phyloP scores from a whole-genome alignment of 768 basidiomycete genomes.

The Rickenella mellea region DNA sequence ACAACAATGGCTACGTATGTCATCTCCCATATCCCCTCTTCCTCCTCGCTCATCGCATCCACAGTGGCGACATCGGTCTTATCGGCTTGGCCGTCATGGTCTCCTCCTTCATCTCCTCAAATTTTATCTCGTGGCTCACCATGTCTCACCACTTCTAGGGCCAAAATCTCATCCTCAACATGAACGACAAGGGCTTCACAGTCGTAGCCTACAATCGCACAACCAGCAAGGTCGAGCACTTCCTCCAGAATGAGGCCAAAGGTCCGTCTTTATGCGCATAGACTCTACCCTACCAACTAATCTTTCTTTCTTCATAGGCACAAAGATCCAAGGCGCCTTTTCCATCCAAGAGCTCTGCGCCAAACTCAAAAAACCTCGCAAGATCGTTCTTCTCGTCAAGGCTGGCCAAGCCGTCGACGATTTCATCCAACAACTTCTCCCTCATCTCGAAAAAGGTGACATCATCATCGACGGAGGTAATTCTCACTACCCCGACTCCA shows the following conservation, averaged over 20 bases:
- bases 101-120: slow-evolving; percentile 18
- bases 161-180: slow-evolving; percentile 95
- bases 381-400: slow-evolving; percentile 98
- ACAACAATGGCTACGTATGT: slow-evolving; percentile 28
- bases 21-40: slow-evolving; percentile 34
- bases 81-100: slow-evolving; percentile 99
- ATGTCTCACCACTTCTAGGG: slow-evolving; percentile 40
- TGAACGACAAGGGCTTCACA: slow-evolving; percentile 99
- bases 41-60: slow-evolving; percentile 9
- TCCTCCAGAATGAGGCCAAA: slow-evolving; percentile 96
- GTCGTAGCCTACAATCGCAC: slow-evolving; percentile 98
- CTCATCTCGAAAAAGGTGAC: slow-evolving; percentile 88
- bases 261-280: slow-evolving; percentile 40
- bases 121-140: no score
- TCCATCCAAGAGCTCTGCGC: slow-evolving; percentile 83
- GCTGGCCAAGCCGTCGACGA: slow-evolving; percentile 93
- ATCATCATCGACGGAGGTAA: slow-evolving; percentile 99
- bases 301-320: slow-evolving; percentile 43
- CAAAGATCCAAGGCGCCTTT: slow-evolving; percentile 91
- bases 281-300: not conserved
- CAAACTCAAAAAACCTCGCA: slow-evolving; percentile 92
- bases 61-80: slow-evolving; percentile 95
- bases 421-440: slow-evolving; percentile 85
- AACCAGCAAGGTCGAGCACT: slow-evolving; percentile 88
- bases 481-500: slow-evolving; percentile 97